Percentiles rank a stretch among this genome's conserved stretches.
phyloP scores from a whole-genome alignment of 164 flowering plant species.

The Nelumbo lutea region DNA sequence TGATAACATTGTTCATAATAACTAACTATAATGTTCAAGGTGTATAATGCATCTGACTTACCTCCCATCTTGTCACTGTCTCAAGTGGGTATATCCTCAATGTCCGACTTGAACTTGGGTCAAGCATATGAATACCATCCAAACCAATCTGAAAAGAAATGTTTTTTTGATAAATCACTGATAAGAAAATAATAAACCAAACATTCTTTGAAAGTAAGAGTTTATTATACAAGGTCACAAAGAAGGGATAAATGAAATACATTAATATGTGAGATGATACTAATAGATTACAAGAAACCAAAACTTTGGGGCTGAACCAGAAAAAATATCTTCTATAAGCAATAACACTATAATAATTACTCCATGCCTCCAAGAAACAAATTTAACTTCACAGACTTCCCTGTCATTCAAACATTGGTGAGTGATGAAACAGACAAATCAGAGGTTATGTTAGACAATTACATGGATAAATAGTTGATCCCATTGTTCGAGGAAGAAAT shows the following conservation, averaged over 20 bases:
- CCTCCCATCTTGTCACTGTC: conserved; percentile 86
- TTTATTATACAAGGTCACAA: neutral
- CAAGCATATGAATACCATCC: conserved; percentile 98
- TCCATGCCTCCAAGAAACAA: too few relatives aligned
- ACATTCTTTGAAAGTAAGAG: neutral
- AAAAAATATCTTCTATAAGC: too few relatives aligned
- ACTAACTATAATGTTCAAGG: neutral
- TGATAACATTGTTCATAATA: neutral
- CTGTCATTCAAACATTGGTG: too few relatives aligned
- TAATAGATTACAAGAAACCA: too few relatives aligned
- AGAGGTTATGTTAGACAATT: too few relatives aligned
- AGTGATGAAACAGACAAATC: too few relatives aligned
- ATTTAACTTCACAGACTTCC: too few relatives aligned
- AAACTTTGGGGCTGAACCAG: too few relatives aligned
- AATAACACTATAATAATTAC: too few relatives aligned
- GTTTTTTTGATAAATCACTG: neutral
- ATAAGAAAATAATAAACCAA: neutral
- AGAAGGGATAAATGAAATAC: neutral
- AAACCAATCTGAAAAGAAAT: conserved; percentile 68
- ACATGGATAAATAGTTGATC: too few relatives aligned
- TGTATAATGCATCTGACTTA: conserved; percentile 26
- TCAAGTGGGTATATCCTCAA: conserved; percentile 93
- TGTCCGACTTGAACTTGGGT: conserved; percentile 66
- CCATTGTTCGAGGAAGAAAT: too few relatives aligned
- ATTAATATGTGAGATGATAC: neutral